Evolutionary conservation across 148 eudicot genomes (phyloP), one percentile per base, ranked within the genome.

Genomic region (Nyssa sinensis): DNA sequence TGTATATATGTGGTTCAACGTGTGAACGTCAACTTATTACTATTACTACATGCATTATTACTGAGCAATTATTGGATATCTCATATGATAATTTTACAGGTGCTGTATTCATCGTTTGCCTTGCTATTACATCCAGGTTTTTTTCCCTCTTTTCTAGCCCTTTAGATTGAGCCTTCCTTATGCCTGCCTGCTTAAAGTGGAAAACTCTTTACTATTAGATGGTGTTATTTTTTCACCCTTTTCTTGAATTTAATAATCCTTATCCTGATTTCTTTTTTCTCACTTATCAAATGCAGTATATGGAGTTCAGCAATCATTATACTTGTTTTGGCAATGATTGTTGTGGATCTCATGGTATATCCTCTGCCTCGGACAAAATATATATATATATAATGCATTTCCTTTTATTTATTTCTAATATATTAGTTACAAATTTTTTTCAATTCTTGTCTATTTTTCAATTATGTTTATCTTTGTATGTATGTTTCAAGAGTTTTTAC

Each of bases 301-400:
- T 87, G 93, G 90, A 81, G 81, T 62, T 87, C 93, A 62, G 89
- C 87, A 34, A 87, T 89, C 67, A 87, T 85, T 74, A 65, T 89
- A 62, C 89, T 89, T 66, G 89, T 89, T 29, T 75, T 89, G 62
- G 84, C 89, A 41, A 89, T 89, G 93, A 85, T 89, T 79, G 86
- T 89, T 63, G 83, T 89, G 66, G 90, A 89, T 76, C 87, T 89
- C 60, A 74, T 89, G 93, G 93, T 89, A 85, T 67, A 39, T 25
- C 63, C 11, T 49, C 29, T 76, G 29, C 23, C 69, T 60, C 53
- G 29, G 11, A n/a, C 4, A 41, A 29, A 73, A 3, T n/a, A n/a
- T n/a, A n/a, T n/a, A n/a, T n/a, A n/a, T n/a, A 57, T 67, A 37
- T 4, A 27, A 73, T 44, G 4, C 33, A 29, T 27, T 70, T 35